Evolutionary conservation across 2,329 filamentous ascomycete genomes (phyloP), one percentile per base, ranked within the genome.

Genomic region (Chaetomiaceae sp.): DNA sequence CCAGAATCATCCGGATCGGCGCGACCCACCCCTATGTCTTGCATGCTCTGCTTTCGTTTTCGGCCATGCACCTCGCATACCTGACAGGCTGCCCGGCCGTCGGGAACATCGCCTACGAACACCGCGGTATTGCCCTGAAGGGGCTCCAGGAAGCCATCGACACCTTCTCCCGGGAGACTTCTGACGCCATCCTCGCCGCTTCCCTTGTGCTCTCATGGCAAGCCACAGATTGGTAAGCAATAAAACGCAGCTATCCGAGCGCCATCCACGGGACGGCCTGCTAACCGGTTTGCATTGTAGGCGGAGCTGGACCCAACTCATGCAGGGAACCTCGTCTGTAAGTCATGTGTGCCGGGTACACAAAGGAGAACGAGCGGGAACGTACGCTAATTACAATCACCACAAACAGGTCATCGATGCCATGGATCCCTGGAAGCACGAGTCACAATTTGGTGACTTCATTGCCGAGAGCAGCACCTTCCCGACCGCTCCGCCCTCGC

Each of bases 191-290:
- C 55, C 78, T 99, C 48, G 92, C 91, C 21, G 89, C 91, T 27
- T 96, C 92, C 21, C 82, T 96, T 39, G 80, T 97, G 42, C 78
- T 99, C 44, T 95, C 91, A 33, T 97, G 93, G 91, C 92, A 97
- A 73, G 88, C 89, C 50, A 93, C 86, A 54, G 92, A 97, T 73
- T 97, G 91, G 92, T 95, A 78, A 76, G 85, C 64, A 66, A 66
- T 73, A 64, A 35, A 59, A 60, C 65, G 62, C 60, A 60, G 50
- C 59, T 56, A 60, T 39, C 63, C 62, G 62, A 20, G 40, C 42
- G 54, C 50, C 50, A 53, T 49, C n/a, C n/a, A n/a, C n/a, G n/a
- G 48, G 55, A 60, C 51, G 34, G 59, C 25, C 64, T 49, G 62
- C 71, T 75, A 63, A 75, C 58, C 51, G 37, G 7, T 27, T 52